A percentile compares a stretch with the other conserved stretches of the same genome.
Conservation (phyloP, 106 monocot genomes). For the Ottelia alismoides region DNA sequence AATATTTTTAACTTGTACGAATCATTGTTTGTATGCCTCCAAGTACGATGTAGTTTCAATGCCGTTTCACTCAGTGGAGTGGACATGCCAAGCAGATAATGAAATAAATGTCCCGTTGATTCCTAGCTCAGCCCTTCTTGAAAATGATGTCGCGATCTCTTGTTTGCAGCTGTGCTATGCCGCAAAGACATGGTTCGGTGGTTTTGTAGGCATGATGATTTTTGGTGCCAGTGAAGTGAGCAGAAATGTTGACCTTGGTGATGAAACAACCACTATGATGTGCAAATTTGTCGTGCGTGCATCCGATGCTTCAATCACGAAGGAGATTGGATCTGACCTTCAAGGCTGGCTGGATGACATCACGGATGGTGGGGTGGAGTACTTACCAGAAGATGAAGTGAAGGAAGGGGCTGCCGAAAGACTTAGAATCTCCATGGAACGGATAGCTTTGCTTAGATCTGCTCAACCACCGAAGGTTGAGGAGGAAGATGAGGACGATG, state of each 20-base stretch:
- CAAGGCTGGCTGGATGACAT: constrained; percentile 92
- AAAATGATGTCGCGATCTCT: too few species aligned
- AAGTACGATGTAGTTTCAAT: too few species aligned
- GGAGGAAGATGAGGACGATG: constrained; percentile 29
- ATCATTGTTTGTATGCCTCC: too few species aligned
- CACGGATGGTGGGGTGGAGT: constrained; percentile 79
- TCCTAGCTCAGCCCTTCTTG: too few species aligned
- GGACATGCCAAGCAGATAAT: too few species aligned
- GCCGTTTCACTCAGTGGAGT: too few species aligned
- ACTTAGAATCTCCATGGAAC: constrained; percentile 80
- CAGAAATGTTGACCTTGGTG: constrained; percentile 91
- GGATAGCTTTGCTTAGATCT: constrained; percentile 78
- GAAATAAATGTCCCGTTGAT: too few species aligned
- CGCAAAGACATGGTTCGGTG: constrained; percentile 96
- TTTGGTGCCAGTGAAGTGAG: constrained; percentile 98
- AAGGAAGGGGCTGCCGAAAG: constrained; percentile 74
- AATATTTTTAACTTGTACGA: too few species aligned
- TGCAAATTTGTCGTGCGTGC: constrained; percentile 94
- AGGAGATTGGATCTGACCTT: constrained; percentile 72
- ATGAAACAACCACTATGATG: constrained; percentile 96
- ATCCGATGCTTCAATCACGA: constrained; percentile 77
- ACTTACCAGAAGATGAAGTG: constrained; percentile 93
- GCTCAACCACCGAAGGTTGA: constrained; percentile 46
- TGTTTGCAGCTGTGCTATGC: constrained; percentile 87
- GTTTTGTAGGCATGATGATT: constrained; percentile 96